Base-by-base conservation (phyloP, 140 eudicot species). In the Cichorium intybus region DNA sequence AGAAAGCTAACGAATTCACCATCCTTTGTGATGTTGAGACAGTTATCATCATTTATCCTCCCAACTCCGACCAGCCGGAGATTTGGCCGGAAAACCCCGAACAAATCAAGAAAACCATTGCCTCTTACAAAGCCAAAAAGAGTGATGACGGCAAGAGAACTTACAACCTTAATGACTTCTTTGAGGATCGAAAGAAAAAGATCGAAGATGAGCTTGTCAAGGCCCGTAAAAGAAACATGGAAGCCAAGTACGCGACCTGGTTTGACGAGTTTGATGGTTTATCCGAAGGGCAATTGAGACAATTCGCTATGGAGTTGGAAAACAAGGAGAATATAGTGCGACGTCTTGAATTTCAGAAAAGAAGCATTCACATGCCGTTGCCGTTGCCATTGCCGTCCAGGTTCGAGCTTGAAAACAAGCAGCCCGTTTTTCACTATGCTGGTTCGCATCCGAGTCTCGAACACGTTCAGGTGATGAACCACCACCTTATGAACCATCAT, bases 11-110 rank as follows among this genome's bases (percentile, higher is more conserved):
- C 18, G 81, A 76, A 11, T 77, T 84, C 74, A 62, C 82, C 1
- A 80, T 74, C 4, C 80, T 84, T 3, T 84, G 90, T 31, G 84
- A 77, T 45, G 90, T 80, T 0, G 63, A 70, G 24, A 78, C 84
- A 0, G 58, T 68, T 54, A 52, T 84, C 55, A 67, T 84, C 69
- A 80, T 84, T 28, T 73, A 65, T 63, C 84, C 79, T 7, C 82
- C 90, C 0, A 59, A 70, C 12, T 76, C 75, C 8, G 62, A 69
- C 28, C 14, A 33, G 4, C 77, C 86, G 0, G 85, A 79, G 47
- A 56, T 80, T 0, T 84, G 91, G 91, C 90, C 90, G 4, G 64
- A 68, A 17, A 69, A 66, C 62, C 65, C 48, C 17, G 76, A 80
- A 0, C 68, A 71, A 5, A 50, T 81, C 61, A 67, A 37, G 51